A percentile compares a stretch with the other conserved stretches of the same genome.
These are phyloP conservation scores for Candida silvicultrix DNA, from an alignment of 805 yeast species.

Conservation along the genomic window DNA sequence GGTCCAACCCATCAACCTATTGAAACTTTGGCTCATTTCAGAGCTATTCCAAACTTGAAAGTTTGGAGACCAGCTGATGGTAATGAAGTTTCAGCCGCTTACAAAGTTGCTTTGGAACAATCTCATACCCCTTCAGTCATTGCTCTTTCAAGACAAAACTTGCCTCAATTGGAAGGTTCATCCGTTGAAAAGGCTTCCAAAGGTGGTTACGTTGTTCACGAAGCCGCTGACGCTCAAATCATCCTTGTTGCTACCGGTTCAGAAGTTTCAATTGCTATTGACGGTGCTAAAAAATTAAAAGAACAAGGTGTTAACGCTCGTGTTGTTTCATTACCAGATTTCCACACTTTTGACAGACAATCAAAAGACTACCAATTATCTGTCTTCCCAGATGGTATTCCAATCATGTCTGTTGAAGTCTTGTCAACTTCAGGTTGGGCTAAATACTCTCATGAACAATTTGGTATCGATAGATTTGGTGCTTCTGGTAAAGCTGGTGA, in stretches of 20 bases:
- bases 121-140: slow-evolving; percentile 64
- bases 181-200: slow-evolving; percentile 83
- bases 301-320: slow-evolving; percentile 64
- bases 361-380: slow-evolving; percentile 70
- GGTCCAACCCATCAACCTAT: slow-evolving; percentile 94
- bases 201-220: slow-evolving; percentile 85
- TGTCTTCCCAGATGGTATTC: slow-evolving; percentile 92
- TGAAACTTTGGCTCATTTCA: slow-evolving; percentile 79
- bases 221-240: slow-evolving; percentile 57
- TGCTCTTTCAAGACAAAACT: slow-evolving; percentile 80
- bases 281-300: slow-evolving; percentile 67
- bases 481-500: slow-evolving; percentile 87
- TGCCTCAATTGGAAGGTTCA: slow-evolving; percentile 92
- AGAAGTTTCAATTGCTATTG: slow-evolving; percentile 76
- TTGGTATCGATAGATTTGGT: slow-evolving; percentile 94
- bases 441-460: slow-evolving; percentile 92
- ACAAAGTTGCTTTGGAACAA: slow-evolving; percentile 56
- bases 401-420: slow-evolving; percentile 91
- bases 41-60: slow-evolving; percentile 76
- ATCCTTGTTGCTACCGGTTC: slow-evolving; percentile 91
- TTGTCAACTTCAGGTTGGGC: slow-evolving; percentile 90
- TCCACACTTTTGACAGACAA: slow-evolving; percentile 84
- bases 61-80: slow-evolving; percentile 96
- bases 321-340: slow-evolving; percentile 92
- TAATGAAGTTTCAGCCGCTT: slow-evolving; percentile 83